Evolutionary conservation across 163 green algal genomes (phyloP).

Genomic region (Botryococcus braunii): DNA sequence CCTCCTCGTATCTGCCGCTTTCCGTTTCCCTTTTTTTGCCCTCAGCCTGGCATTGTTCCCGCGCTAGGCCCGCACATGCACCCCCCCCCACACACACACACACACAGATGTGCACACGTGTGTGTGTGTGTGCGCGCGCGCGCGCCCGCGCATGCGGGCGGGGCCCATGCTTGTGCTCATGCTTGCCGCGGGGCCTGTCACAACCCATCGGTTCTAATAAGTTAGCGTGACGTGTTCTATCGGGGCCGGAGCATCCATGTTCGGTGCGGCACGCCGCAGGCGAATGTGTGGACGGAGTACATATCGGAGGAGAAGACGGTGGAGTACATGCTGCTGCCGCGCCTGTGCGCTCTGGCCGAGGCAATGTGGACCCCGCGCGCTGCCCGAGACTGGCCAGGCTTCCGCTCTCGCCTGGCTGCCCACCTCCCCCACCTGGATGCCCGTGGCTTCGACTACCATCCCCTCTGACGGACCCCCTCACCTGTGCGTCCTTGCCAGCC

Average conservation of each 20-base stretch:
- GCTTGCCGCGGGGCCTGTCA: not conserved
- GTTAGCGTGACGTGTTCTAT: no score
- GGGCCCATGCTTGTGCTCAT: not conserved
- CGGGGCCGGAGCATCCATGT: no score
- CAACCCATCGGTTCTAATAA: not conserved
- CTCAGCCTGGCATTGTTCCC: not conserved
- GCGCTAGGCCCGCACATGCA: not conserved
- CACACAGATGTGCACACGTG: not conserved
- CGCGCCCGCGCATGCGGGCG: not conserved
- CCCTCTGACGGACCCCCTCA: no score
- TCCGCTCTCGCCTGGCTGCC: constrained; percentile 1
- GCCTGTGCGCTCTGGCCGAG: constrained; percentile 49
- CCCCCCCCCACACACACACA: not conserved
- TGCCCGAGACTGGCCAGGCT: constrained; percentile 5
- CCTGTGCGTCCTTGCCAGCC: no score
- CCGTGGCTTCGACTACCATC: constrained; percentile 54
- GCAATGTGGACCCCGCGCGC: constrained; percentile 40
- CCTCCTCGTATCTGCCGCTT: not conserved
- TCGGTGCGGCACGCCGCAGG: constrained; percentile 27
- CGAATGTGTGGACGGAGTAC: constrained; percentile 62
- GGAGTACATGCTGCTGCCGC: constrained; percentile 66
- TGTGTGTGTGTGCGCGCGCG: not conserved
- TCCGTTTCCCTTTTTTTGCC: not conserved
- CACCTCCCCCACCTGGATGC: constrained; percentile 57
- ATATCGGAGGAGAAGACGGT: constrained; percentile 42